Base-by-base conservation (phyloP, 495 filamentous ascomycete genomes). In the Penicillium tannophilum region DNA sequence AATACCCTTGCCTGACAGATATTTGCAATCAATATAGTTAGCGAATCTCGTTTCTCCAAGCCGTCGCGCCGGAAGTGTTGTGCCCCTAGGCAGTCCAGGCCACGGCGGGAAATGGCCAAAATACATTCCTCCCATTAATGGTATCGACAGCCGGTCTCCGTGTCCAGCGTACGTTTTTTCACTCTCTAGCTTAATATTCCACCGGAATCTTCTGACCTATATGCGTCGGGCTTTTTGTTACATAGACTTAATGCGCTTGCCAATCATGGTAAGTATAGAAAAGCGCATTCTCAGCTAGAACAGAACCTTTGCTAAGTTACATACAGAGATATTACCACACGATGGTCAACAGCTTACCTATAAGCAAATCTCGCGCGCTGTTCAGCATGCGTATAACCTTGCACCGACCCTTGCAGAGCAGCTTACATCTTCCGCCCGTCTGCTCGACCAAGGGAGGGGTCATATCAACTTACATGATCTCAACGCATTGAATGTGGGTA, bases 341-440 rank as follows among this genome's bases (percentile, higher is more conserved):
- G 44, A 47, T 47, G 44, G 44, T n/a, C 26, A 10, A 47, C 20
- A 14, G 8, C 24, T 47, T 8, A 47, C 44, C 8, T 47, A 47
- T 26, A 24, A 26, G 10, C 50, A 52, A 12, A 10, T 52, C 4
- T 36, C 50, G 23, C 12, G 12, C 36, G 26, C 50, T 12, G 19
- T 52, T 30, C 50, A 52, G 30, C 50, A 52, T 11, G 50, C 50
- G 39, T 52, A 31, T 39, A 52, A 52, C 14, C 35, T 52, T 39
- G 20, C 50, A 24, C 31, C 50, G 36, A 39, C 50, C n/a, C 50
- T 52, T 23, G 50, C 50, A 11, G 50, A 41, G n/a, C 50, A 52
- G 12, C 50, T 52, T 3, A 52, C 50, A 23, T 31, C 31, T 6
- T 52, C 50, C 5, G 50, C 50, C 19, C 23, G n/a, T 17, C 31